These are phyloP conservation scores for Lonicera japonica DNA, from an alignment of 129 eudicot genomes.

Conservation along the genomic window DNA sequence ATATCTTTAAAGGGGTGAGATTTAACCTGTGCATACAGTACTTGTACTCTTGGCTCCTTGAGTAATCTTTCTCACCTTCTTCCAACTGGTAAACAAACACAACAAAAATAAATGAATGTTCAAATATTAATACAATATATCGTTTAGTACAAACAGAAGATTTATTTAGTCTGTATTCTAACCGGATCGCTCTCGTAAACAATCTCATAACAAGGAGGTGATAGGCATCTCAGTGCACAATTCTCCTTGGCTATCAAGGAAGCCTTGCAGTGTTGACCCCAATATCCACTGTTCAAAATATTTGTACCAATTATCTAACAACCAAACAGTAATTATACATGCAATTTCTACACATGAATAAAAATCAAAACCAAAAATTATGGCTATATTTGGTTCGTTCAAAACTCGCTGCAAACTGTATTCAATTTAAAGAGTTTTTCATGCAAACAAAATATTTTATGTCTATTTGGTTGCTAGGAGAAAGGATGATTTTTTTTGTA, in stretches of 20 bases:
- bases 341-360: background rate
- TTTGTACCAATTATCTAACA: background rate
- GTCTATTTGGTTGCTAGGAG: too few species aligned
- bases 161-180: slow-evolving; percentile 10
- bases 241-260: slow-evolving; percentile 81
- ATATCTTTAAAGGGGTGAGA: background rate
- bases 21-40: slow-evolving; percentile 89
- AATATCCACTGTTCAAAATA: slow-evolving; percentile 53
- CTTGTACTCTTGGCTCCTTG: slow-evolving; percentile 81
- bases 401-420: too few species aligned
- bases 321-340: slow-evolving; percentile 2
- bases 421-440: too few species aligned
- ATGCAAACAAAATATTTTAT: too few species aligned
- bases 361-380: background rate
- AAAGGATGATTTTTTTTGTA: too few species aligned
- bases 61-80: slow-evolving; percentile 89
- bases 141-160: slow-evolving; percentile 5
- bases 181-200: slow-evolving; percentile 96
- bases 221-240: slow-evolving; percentile 76
- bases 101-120: background rate
- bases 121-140: background rate
- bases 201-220: slow-evolving; percentile 81
- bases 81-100: slow-evolving; percentile 49
- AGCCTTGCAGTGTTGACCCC: slow-evolving; percentile 84
- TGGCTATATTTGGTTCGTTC: too few species aligned